These are phyloP conservation scores for Clarireedia sp. DNA, from an alignment of 2,329 filamentous ascomycete genomes.

Conservation along the genomic window DNA sequence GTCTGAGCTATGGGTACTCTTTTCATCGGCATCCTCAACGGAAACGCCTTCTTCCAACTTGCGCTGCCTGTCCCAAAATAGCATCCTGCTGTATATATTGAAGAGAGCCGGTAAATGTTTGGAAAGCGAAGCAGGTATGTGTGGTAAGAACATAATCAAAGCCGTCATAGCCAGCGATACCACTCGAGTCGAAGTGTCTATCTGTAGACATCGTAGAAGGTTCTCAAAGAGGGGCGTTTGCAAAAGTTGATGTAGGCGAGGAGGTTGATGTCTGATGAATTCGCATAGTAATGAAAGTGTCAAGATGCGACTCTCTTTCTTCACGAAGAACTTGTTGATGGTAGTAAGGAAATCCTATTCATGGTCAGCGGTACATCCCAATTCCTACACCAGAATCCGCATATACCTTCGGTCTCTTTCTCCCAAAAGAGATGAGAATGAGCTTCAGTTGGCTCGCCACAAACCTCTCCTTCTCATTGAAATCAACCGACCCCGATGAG, in stretches of 20 bases:
- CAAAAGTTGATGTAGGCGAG: slow-evolving; percentile 64
- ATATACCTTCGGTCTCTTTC: slow-evolving; percentile 55
- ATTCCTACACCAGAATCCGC: slow-evolving; percentile 1
- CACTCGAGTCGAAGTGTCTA: slow-evolving; percentile 68
- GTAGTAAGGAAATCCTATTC: slow-evolving; percentile 56
- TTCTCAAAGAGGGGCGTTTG: slow-evolving; percentile 66
- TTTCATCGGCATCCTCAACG: slow-evolving; percentile 22
- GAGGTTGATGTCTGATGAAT: slow-evolving; percentile 69
- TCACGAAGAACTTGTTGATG: slow-evolving; percentile 58
- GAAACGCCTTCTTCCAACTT: slow-evolving; percentile 9
- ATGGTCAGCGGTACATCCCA: slow-evolving; percentile 17
- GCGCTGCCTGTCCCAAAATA: slow-evolving; percentile 61
- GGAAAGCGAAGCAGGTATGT: slow-evolving; percentile 66
- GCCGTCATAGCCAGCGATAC: slow-evolving; percentile 68
- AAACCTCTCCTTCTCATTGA: slow-evolving; percentile 38
- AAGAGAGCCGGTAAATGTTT: slow-evolving; percentile 65
- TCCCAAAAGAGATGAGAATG: slow-evolving; percentile 41
- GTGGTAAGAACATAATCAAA: slow-evolving; percentile 74
- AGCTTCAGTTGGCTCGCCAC: slow-evolving; percentile 39
- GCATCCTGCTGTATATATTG: slow-evolving; percentile 69
- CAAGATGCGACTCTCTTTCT: slow-evolving; percentile 54
- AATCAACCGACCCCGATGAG: slow-evolving; percentile 32
- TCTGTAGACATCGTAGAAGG: slow-evolving; percentile 65
- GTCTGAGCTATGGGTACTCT: slow-evolving; percentile 33
- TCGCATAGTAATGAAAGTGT: slow-evolving; percentile 60